Percentiles rank a stretch among this genome's conserved stretches.
These are phyloP conservation scores for Syzygium aromaticum DNA, from an alignment of 345 rosid species.

Conservation along the genomic window DNA sequence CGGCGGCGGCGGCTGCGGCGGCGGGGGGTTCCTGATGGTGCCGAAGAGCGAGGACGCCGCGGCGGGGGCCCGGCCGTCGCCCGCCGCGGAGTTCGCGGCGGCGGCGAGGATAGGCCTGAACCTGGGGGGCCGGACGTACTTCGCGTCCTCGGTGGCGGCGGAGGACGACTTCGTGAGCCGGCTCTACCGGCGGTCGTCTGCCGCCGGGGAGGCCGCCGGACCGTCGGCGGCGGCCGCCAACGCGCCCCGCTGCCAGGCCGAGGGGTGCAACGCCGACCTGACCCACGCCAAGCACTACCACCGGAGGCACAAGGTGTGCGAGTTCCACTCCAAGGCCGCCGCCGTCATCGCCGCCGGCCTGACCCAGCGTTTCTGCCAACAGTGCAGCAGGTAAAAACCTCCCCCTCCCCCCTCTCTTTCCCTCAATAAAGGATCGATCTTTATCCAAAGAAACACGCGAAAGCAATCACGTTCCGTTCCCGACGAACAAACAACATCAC, in stretches of 20 bases:
- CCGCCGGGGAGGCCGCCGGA: constrained; percentile 19
- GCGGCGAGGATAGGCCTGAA: constrained; percentile 77
- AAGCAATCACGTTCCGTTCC: neutral
- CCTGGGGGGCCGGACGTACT: constrained; percentile 87
- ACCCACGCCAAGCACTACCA: constrained; percentile 94
- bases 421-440: neutral
- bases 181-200: constrained; percentile 71
- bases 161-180: constrained; percentile 89
- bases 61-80: constrained; percentile 18
- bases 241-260: constrained; percentile 85
- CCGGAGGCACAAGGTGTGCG: constrained; percentile 95
- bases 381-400: constrained; percentile 75
- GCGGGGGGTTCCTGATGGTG: constrained; percentile 27
- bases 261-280: constrained; percentile 94
- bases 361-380: constrained; percentile 99
- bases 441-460: neutral
- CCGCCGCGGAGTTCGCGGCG: constrained; percentile 27
- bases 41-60: constrained; percentile 67
- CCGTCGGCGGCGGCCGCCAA: constrained; percentile 14
- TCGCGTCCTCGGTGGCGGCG: constrained; percentile 43
- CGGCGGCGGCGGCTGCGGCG: constrained; percentile 17
- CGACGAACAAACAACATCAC: neutral
- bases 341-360: constrained; percentile 79
- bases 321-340: constrained; percentile 91
- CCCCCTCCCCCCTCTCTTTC: constrained; percentile 1